Evolutionary conservation across 371 early-diverging fungal genomes (phyloP).

Genomic region (Lichtheimia hyalospora): DNA sequence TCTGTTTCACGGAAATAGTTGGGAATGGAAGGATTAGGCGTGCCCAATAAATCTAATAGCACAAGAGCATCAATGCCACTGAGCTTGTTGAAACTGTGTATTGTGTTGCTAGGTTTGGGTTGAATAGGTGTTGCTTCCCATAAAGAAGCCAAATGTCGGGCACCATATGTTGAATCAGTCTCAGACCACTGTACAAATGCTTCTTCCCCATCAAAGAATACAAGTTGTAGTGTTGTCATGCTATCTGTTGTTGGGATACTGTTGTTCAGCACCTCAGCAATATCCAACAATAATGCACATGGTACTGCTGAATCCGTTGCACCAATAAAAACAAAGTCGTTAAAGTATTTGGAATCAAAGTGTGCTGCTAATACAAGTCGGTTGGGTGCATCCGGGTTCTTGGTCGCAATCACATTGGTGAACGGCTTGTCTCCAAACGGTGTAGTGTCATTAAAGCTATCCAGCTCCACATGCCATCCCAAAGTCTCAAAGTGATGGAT

Average conservation of each 20-base stretch:
- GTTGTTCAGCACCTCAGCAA: constrained; percentile 55
- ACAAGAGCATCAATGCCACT: constrained; percentile 81
- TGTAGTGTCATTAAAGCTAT: constrained; percentile 71
- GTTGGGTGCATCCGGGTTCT: constrained; percentile 63
- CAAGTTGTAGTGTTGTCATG: constrained; percentile 66
- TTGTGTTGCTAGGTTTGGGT: constrained; percentile 7
- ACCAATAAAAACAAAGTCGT: constrained; percentile 62
- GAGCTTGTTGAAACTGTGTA: constrained; percentile 26
- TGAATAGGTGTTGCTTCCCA: constrained; percentile 27
- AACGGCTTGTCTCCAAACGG: constrained; percentile 73
- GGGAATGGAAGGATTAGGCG: constrained; percentile 42
- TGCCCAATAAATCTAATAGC: constrained; percentile 83
- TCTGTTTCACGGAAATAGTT: constrained; percentile 57
- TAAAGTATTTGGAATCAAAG: constrained; percentile 83
- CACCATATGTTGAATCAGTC: constrained; percentile 87
- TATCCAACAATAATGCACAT: constrained; percentile 84
- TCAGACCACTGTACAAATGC: constrained; percentile 77
- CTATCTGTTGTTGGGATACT: not conserved
- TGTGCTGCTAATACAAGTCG: constrained; percentile 87
- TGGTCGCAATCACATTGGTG: constrained; percentile 84
- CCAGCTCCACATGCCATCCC: constrained; percentile 76
- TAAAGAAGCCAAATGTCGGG: constrained; percentile 55
- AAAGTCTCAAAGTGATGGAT: constrained; percentile 53
- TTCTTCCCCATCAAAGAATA: constrained; percentile 97
- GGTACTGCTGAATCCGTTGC: constrained; percentile 82